These are phyloP conservation scores for Aspergillus sp. DNA, from an alignment of 2,329 filamentous ascomycete species.

Conservation along the genomic window DNA sequence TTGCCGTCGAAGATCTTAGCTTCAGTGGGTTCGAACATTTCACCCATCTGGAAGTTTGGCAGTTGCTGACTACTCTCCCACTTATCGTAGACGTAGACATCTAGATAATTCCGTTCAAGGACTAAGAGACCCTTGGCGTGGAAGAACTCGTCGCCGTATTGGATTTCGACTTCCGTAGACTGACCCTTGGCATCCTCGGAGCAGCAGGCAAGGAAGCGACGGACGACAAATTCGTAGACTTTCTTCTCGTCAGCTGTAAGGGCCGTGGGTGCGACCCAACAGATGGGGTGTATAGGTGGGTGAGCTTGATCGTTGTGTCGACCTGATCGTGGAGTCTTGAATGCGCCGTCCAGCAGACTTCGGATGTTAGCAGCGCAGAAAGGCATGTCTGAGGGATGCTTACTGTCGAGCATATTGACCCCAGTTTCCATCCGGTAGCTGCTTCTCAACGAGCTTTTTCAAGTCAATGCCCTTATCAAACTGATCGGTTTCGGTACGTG, in stretches of 20 bases:
- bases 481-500: conserved; percentile 93
- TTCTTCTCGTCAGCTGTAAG: conserved; percentile 69
- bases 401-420: conserved; percentile 73
- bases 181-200: conserved; percentile 89
- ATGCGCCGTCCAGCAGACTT: conserved; percentile 70
- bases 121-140: conserved; percentile 81
- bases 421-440: conserved; percentile 76
- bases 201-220: conserved; percentile 92
- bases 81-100: conserved; percentile 94
- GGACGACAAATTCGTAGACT: conserved; percentile 89
- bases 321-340: conserved; percentile 78
- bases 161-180: conserved; percentile 79
- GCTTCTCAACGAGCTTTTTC: conserved; percentile 76
- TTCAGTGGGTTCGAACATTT: conserved; percentile 83
- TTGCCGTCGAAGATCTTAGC: conserved; percentile 90
- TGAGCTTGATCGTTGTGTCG: conserved; percentile 94
- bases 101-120: conserved; percentile 85
- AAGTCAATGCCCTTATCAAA: conserved; percentile 91
- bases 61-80: conserved; percentile 88
- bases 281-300: conserved; percentile 93
- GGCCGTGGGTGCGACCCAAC: conserved; percentile 67
- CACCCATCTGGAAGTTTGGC: conserved; percentile 75
- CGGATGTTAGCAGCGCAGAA: conserved; percentile 9
- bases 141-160: conserved; percentile 82
- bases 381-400: conserved; percentile 6